Base-by-base conservation (phyloP, 768 basidiomycete species). In the Russula sp. region DNA sequence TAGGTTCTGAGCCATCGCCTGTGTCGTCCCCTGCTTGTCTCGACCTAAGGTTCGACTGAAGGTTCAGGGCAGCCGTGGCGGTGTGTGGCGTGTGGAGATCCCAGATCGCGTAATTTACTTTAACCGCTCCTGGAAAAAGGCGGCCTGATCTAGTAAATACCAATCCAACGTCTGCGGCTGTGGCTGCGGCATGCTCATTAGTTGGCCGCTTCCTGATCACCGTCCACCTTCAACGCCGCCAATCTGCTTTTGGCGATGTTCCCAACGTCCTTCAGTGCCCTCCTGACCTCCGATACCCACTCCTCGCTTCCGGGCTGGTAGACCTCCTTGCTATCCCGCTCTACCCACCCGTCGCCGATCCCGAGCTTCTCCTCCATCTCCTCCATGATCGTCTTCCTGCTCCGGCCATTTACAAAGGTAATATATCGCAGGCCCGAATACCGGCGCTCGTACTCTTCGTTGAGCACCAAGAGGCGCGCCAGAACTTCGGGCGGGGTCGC, bases 351-450 rank as follows among this genome's bases (percentile, higher is more conserved):
- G 71, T 82, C 83, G 54, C 70, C 65, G 14, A 85, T 70, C 4
- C 76, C 79, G 39, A 95, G 75, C 57, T 77, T 78, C 61, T 77
- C 78, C 73, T 94, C 91, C 81, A 97, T 88, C 76, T 94, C 91
- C 67, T 84, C 79, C 44, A 83, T 86, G 68, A 97, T 86, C 51
- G 73, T 80, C 39, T 80, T 80, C 44, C 93, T 78, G 64, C 82
- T 82, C 62, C 94, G 82, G 39, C 91, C 91, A 70, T 94, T 92
- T 45, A 96, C 94, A 70, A 94, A 97, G 6, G 92, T 94, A 75
- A 97, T 91, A 71, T 93, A 96, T 20, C 89, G 81, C 66, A 97
- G 72, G 3, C 88, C 85, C 0, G 88, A 84, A 70, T 87, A 96
- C 57, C 75, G 75, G 34, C 71, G 75, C 71, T 94, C 91, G 70